phyloP scores from a whole-genome alignment of 108 stramenopile species.

The Asterionellopsis glacialis region DNA sequence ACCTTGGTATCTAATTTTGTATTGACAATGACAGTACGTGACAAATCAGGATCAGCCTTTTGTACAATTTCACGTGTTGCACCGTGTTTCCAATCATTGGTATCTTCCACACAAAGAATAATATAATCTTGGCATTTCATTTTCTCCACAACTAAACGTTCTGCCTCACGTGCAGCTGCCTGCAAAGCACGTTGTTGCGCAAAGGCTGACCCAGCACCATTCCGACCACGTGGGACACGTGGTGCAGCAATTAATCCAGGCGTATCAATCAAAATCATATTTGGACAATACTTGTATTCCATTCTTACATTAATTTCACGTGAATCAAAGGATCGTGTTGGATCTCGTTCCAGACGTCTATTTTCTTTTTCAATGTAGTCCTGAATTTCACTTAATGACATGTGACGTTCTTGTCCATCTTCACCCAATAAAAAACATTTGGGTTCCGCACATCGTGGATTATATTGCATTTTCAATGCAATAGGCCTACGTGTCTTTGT shows the following conservation, averaged over 20 bases:
- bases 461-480: constrained; percentile 94
- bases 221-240: constrained; percentile 45
- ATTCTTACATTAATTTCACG: constrained; percentile 90
- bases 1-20: constrained; percentile 94
- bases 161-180: constrained; percentile 79
- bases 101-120: constrained; percentile 93
- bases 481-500: constrained; percentile 90
- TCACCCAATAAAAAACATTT: constrained; percentile 74
- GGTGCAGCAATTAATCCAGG: constrained; percentile 85
- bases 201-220: constrained; percentile 39
- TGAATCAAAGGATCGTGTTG: constrained; percentile 81
- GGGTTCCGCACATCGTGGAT: constrained; percentile 78
- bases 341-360: constrained; percentile 79
- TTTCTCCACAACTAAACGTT: constrained; percentile 81
- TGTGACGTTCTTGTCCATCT: constrained; percentile 62
- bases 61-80: constrained; percentile 70
- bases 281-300: constrained; percentile 95
- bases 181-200: constrained; percentile 72
- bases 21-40: constrained; percentile 90
- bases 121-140: constrained; percentile 88
- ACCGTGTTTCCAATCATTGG: constrained; percentile 92
- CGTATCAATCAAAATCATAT: constrained; percentile 93
- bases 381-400: constrained; percentile 60
- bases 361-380: constrained; percentile 91
- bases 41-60: constrained; percentile 87